A percentile compares a stretch with the other conserved stretches of the same genome.
phyloP scores from a whole-genome alignment of 495 filamentous ascomycete species.

The Podospora conica region DNA sequence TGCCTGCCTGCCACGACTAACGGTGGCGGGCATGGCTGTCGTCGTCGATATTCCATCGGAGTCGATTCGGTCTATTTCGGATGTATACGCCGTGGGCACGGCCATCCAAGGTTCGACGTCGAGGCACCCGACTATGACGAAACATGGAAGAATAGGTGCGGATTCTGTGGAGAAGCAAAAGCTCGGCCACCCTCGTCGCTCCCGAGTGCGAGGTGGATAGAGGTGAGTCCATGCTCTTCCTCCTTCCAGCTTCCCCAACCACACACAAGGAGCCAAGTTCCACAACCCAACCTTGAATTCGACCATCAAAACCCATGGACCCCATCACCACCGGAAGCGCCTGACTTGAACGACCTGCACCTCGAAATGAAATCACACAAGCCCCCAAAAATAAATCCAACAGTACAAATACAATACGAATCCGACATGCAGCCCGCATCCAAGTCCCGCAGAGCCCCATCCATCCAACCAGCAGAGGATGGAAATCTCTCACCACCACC shows the following conservation, averaged over 20 bases:
- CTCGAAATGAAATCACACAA: too few species aligned
- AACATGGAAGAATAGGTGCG: not conserved
- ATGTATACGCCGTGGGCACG: not conserved
- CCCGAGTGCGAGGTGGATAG: not conserved
- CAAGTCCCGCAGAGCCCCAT: not conserved
- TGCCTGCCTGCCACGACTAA: not conserved
- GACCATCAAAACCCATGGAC: not conserved
- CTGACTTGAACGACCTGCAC: not conserved
- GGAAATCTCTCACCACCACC: not conserved
- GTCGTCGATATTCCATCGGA: not conserved
- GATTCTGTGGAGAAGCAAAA: not conserved
- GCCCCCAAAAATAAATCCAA: not conserved
- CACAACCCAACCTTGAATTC: not conserved
- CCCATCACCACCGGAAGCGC: not conserved
- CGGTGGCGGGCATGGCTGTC: not conserved
- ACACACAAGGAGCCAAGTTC: too few species aligned
- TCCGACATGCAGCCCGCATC: not conserved
- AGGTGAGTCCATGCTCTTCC: not conserved
- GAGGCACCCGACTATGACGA: not conserved
- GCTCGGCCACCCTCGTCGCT: too few species aligned
- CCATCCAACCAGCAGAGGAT: too few species aligned
- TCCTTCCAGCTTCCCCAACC: too few species aligned
- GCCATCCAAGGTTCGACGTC: too few species aligned
- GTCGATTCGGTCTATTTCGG: not conserved
- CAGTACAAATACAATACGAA: not conserved